Conservation (phyloP, 768 basidiomycete genomes). For the Fomitopsis pulvina region DNA sequence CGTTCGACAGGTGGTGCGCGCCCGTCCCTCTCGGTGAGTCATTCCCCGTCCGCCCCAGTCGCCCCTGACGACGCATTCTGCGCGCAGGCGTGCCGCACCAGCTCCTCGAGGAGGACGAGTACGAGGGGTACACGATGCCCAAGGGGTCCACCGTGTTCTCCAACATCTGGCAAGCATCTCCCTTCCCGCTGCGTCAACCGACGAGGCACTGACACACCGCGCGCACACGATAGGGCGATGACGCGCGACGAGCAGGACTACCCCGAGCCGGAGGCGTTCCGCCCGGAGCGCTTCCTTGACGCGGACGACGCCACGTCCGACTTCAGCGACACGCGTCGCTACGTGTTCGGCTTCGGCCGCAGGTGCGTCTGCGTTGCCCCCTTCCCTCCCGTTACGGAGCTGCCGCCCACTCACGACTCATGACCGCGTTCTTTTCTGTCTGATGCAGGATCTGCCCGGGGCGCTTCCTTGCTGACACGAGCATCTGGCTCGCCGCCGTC, state of each 20-base stretch:
- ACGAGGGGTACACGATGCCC: slow-evolving; percentile 10
- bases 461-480: slow-evolving; percentile 41
- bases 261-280: slow-evolving; percentile 21
- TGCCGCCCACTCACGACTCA: background rate
- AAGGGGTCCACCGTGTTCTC: slow-evolving; percentile 5
- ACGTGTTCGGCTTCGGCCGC: slow-evolving; percentile 53
- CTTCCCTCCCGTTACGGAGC: no score
- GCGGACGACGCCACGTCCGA: background rate
- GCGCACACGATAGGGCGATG: slow-evolving; percentile 9
- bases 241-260: slow-evolving; percentile 20
- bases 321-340: slow-evolving; percentile 34
- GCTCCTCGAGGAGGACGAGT: slow-evolving; percentile 14
- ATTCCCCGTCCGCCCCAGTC: slow-evolving; percentile 5
- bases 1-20: background rate
- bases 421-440: background rate
- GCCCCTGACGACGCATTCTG: background rate
- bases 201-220: background rate
- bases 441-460: slow-evolving; percentile 44
- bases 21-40: background rate
- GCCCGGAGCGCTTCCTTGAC: slow-evolving; percentile 23
- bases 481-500: slow-evolving; percentile 40
- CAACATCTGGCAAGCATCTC: slow-evolving; percentile 8
- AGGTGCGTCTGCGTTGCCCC: slow-evolving; percentile 15
- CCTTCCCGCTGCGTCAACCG: background rate
- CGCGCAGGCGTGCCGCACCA: slow-evolving; percentile 7